Conservation (phyloP, 345 rosid genomes). For the Pistacia vera region DNA sequence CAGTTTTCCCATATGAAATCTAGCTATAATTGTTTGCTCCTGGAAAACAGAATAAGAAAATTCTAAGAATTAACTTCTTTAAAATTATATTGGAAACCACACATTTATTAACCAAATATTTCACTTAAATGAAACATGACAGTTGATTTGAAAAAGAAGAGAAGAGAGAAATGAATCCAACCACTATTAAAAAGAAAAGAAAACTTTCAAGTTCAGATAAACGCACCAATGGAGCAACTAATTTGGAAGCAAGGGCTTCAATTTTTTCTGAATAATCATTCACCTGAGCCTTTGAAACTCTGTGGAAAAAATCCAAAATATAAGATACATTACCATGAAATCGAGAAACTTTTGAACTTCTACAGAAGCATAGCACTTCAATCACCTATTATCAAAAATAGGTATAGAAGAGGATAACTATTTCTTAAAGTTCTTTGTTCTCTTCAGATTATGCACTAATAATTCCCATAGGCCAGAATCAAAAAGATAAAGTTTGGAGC, state of each 20-base stretch:
- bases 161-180: not conserved
- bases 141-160: not conserved
- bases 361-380: not conserved
- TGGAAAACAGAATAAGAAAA: not conserved
- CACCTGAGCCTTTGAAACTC: constrained; percentile 69
- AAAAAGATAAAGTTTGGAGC: not conserved
- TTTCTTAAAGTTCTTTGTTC: not conserved
- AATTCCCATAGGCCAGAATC: not conserved
- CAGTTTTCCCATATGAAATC: no score
- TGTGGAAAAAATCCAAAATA: constrained; percentile 31
- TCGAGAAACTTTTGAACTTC: not conserved
- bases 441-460: not conserved
- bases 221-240: constrained; percentile 57
- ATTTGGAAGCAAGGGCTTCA: constrained; percentile 67
- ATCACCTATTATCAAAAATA: not conserved
- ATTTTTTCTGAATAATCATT: constrained; percentile 83
- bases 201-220: not conserved
- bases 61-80: not conserved
- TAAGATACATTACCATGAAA: not conserved
- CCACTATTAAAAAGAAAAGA: not conserved
- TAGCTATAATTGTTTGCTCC: not conserved
- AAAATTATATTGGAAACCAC: not conserved
- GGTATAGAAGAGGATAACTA: not conserved
- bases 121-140: not conserved
- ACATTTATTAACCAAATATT: not conserved